These are phyloP conservation scores for Lasiodiplodia gonubiensis DNA, from an alignment of 2,329 filamentous ascomycete genomes.

Conservation along the genomic window DNA sequence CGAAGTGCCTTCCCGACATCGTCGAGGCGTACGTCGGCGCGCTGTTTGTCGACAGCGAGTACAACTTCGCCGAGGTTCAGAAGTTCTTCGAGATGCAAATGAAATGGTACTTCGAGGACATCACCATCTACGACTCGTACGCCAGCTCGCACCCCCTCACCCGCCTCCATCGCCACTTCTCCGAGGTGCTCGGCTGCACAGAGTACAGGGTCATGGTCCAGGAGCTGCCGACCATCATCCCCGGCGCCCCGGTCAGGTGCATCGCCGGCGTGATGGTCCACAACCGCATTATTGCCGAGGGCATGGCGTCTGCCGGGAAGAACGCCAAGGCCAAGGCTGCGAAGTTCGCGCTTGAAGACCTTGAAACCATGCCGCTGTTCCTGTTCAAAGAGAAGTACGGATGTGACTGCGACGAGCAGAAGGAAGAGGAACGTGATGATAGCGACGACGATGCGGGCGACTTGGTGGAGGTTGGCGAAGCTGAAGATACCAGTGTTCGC, in stretches of 20 bases:
- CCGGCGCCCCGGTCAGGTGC: conserved; percentile 54
- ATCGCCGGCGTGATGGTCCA: conserved; percentile 80
- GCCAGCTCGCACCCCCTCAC: conserved; percentile 85
- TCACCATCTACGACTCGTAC: conserved; percentile 84
- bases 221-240: conserved; percentile 52
- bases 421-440: neutral
- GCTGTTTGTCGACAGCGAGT: conserved; percentile 86
- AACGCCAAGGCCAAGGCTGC: conserved; percentile 76
- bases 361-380: conserved; percentile 58
- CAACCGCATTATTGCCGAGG: conserved; percentile 67
- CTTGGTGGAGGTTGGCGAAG: neutral
- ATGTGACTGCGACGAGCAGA: conserved; percentile 64
- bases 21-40: conserved; percentile 89
- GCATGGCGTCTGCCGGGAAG: conserved; percentile 66
- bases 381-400: conserved; percentile 66
- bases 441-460: neutral
- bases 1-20: conserved; percentile 82
- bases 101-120: conserved; percentile 80
- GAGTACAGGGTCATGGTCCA: conserved; percentile 55
- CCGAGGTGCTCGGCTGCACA: conserved; percentile 68
- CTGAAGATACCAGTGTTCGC: neutral
- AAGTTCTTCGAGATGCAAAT: conserved; percentile 79
- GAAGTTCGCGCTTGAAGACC: conserved; percentile 59
- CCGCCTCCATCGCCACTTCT: conserved; percentile 68
- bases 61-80: conserved; percentile 75